Evolutionary conservation across 202 grass and related monocot species (phyloP), one percentile per base, ranked within the genome.

Genomic region (Zoysia matrella): DNA sequence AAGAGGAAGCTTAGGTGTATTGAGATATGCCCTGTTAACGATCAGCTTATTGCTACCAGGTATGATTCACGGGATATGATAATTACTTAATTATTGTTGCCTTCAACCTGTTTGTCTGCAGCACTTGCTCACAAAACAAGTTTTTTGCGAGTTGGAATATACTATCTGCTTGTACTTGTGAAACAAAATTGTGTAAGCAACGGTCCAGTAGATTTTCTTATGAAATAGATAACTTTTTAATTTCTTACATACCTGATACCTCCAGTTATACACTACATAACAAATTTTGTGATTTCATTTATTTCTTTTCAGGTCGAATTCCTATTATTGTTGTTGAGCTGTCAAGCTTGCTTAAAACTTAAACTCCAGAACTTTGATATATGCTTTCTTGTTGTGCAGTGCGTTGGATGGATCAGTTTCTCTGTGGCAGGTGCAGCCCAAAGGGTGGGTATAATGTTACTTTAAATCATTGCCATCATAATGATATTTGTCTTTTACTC

Each of bases 1-100:
- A 99, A 87, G 77, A 86, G 96, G 78, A 99, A 99, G 68, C 64
- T 96, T 72, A 88, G 96, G 75, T 91, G 96, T 82, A 93, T 99
- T 69, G 91, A 94, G 83, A 80, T 99, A 11, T 90, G 96, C 65
- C 93, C 89, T 41, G 80, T 52, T 55, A 95, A 96, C 86, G 89
- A 99, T 79, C 88, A 89, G 65, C 93, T 99, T 39, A 87, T 96
- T 73, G 81, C 92, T 86, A 99, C 93, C 71, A 99, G 87, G 96
- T 99, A 74, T 8, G 52, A 2, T 76, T 57, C 11, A 47, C n/a
- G 11, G 7, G 62, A 72, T 65, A 8, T 67, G 1, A 46, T 67
- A 8, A 47, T 52, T 45, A 44, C 36, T 36, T 57, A 60, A 89
- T 45, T 70, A 61, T 70, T 2, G 53, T 44, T 84, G 52, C 4